Evolutionary conservation across 371 early-diverging fungal species (phyloP).

Genomic region (Phascolomyces articulosus): DNA sequence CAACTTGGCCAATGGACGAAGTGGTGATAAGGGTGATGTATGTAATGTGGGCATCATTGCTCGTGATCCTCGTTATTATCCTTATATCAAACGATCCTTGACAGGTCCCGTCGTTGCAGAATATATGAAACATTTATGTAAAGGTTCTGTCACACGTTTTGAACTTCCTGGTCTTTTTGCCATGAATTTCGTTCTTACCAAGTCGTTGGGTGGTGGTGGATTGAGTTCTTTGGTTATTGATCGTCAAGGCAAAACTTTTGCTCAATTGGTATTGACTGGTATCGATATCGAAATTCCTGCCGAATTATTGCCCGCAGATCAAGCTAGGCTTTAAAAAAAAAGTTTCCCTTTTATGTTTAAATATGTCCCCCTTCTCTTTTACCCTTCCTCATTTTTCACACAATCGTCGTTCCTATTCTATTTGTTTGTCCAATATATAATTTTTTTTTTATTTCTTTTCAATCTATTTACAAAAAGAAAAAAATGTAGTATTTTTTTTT

Average conservation of each 20-base stretch:
- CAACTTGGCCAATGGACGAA: slow-evolving; percentile 68
- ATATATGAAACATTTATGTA: slow-evolving; percentile 68
- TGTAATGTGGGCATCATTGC: slow-evolving; percentile 74
- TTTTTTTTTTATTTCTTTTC: slow-evolving; percentile 5
- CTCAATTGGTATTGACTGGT: slow-evolving; percentile 63
- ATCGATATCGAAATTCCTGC: slow-evolving; percentile 64
- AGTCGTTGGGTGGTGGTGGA: slow-evolving; percentile 73
- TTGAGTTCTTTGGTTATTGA: slow-evolving; percentile 69
- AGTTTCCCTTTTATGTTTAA: background rate
- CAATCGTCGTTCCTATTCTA: too few species aligned
- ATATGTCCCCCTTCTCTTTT: too few species aligned
- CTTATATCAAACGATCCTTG: slow-evolving; percentile 47
- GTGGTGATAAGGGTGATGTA: slow-evolving; percentile 80
- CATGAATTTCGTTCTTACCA: slow-evolving; percentile 77
- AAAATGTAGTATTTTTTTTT: background rate
- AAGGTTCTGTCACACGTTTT: slow-evolving; percentile 67
- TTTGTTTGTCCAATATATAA: background rate
- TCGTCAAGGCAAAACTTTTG: slow-evolving; percentile 79
- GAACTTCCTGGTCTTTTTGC: slow-evolving; percentile 66
- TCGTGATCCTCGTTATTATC: slow-evolving; percentile 61
- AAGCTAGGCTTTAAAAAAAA: slow-evolving; percentile 44
- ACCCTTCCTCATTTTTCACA: too few species aligned
- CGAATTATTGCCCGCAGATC: slow-evolving; percentile 33
- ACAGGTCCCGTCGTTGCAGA: slow-evolving; percentile 51
- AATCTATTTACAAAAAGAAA: slow-evolving; percentile 11